phyloP scores from a whole-genome alignment of 2,329 filamentous ascomycete genomes.

The Juglanconis oblonga region DNA sequence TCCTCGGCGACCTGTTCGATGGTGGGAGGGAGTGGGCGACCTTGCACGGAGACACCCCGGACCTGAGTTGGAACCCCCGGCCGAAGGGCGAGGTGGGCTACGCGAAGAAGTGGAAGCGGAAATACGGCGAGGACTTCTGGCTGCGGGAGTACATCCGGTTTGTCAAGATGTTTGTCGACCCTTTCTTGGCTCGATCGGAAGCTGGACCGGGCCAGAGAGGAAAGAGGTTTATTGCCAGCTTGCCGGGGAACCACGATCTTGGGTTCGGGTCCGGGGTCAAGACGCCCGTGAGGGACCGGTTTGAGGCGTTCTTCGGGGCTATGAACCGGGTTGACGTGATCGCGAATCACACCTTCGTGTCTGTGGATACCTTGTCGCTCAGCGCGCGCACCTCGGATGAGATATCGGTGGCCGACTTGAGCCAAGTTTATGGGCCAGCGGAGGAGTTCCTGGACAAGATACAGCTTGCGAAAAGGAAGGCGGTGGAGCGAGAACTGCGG shows the following conservation, averaged over 20 bases:
- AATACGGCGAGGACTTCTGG: constrained; percentile 83
- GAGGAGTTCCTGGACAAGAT: constrained; percentile 72
- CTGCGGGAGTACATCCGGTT: constrained; percentile 83
- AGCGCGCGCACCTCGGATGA: constrained; percentile 64
- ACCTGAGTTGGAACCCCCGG: constrained; percentile 56
- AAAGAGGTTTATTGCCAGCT: constrained; percentile 74
- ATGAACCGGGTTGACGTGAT: constrained; percentile 88
- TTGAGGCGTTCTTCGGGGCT: constrained; percentile 84
- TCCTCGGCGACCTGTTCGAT: constrained; percentile 92
- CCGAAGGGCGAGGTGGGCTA: constrained; percentile 50
- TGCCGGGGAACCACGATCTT: constrained; percentile 94
- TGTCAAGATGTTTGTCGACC: constrained; percentile 75
- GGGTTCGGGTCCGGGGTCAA: constrained; percentile 88
- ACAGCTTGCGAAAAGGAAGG: constrained; percentile 61
- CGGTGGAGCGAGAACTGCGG: constrained; percentile 66
- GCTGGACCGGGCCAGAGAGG: constrained; percentile 61
- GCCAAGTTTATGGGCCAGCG: constrained; percentile 70
- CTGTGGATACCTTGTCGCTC: constrained; percentile 82
- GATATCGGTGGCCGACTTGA: constrained; percentile 49
- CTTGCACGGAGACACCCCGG: constrained; percentile 53
- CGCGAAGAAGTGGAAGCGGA: constrained; percentile 66
- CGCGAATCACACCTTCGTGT: constrained; percentile 94
- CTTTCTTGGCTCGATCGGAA: constrained; percentile 54
- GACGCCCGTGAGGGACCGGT: constrained; percentile 74
- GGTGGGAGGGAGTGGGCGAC: constrained; percentile 95